Evolutionary conservation across 805 yeast species (phyloP).

Genomic region (Wickerhamiella lipophila): DNA sequence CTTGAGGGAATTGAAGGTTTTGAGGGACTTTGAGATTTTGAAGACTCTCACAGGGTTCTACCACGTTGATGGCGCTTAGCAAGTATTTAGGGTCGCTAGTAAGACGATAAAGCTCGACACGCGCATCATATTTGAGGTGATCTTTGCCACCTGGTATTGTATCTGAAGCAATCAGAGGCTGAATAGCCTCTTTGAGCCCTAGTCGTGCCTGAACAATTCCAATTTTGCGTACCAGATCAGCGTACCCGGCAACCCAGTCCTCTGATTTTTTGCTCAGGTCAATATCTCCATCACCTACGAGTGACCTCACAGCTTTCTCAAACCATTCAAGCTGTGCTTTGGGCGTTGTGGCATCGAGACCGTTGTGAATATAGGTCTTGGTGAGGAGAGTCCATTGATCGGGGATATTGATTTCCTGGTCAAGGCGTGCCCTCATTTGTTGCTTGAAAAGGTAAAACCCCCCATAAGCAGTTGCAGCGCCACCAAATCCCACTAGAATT

Average conservation of each 20-base stretch:
- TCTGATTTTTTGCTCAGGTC: slow-evolving; percentile 20
- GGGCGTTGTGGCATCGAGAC: slow-evolving; percentile 11
- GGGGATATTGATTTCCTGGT: slow-evolving; percentile 13
- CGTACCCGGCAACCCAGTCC: slow-evolving; percentile 27
- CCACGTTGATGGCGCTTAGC: slow-evolving; percentile 11
- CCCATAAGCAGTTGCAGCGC: slow-evolving; percentile 17
- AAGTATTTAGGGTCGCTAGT: slow-evolving; percentile 7
- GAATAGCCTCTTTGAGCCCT: slow-evolving; percentile 19
- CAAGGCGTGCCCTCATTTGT: slow-evolving; percentile 11
- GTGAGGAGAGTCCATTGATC: slow-evolving; percentile 20
- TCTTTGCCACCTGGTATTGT: slow-evolving; percentile 23
- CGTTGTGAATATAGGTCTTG: slow-evolving; percentile 15
- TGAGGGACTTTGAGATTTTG: slow-evolving; percentile 5
- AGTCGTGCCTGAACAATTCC: slow-evolving; percentile 22
- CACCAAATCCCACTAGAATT: slow-evolving; percentile 18
- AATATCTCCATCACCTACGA: slow-evolving; percentile 17
- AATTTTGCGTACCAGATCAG: slow-evolving; percentile 25
- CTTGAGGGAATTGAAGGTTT: slow-evolving; percentile 6
- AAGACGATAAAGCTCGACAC: slow-evolving; percentile 18
- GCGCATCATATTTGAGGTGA: slow-evolving; percentile 20
- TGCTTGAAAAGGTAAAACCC: slow-evolving; percentile 14
- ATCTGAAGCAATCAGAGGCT: slow-evolving; percentile 22
- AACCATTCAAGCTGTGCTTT: slow-evolving; percentile 15
- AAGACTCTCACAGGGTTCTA: not conserved
- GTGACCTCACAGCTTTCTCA: slow-evolving; percentile 20